Conservation (phyloP, 2,329 filamentous ascomycete genomes). For the Volutella citrinella region DNA sequence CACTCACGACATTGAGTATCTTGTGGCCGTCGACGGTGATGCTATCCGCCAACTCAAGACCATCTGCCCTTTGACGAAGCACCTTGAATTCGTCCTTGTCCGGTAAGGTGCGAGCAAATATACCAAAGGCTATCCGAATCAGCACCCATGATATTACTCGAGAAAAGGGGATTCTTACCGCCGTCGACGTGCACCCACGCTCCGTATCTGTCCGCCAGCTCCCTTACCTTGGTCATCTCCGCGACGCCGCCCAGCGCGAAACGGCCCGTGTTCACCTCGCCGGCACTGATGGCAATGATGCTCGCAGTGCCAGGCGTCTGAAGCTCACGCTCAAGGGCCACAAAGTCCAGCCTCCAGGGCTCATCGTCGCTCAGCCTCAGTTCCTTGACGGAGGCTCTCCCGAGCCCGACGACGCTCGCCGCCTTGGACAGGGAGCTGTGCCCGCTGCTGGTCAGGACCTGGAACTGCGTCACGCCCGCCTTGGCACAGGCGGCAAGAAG, state of each 20-base stretch:
- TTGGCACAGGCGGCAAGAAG: slow-evolving; percentile 62
- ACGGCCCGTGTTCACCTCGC: slow-evolving; percentile 86
- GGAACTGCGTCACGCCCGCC: slow-evolving; percentile 65
- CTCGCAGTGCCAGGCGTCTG: slow-evolving; percentile 52
- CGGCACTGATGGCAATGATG: slow-evolving; percentile 78
- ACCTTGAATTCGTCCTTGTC: slow-evolving; percentile 52
- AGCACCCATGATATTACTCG: slow-evolving; percentile 3
- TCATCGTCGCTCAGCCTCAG: slow-evolving; percentile 49
- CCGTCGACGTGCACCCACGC: slow-evolving; percentile 92
- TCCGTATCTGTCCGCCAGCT: slow-evolving; percentile 67
- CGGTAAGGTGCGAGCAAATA: slow-evolving; percentile 70
- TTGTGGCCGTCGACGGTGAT: slow-evolving; percentile 88
- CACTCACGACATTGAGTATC: slow-evolving; percentile 76
- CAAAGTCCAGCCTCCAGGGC: slow-evolving; percentile 69
- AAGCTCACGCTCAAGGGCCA: slow-evolving; percentile 60
- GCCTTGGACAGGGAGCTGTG: slow-evolving; percentile 86
- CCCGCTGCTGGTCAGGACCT: slow-evolving; percentile 75
- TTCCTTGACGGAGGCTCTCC: slow-evolving; percentile 63
- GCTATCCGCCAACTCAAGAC: slow-evolving; percentile 80
- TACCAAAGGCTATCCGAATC: slow-evolving; percentile 65
- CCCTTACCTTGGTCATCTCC: slow-evolving; percentile 62
- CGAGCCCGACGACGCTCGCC: slow-evolving; percentile 77
- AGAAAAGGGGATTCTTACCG: slow-evolving; percentile 38
- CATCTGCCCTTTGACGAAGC: slow-evolving; percentile 51
- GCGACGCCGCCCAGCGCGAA: slow-evolving; percentile 62